phyloP scores from a whole-genome alignment of 2,329 filamentous ascomycete species.

The Neofusicoccum kwambonambiense region DNA sequence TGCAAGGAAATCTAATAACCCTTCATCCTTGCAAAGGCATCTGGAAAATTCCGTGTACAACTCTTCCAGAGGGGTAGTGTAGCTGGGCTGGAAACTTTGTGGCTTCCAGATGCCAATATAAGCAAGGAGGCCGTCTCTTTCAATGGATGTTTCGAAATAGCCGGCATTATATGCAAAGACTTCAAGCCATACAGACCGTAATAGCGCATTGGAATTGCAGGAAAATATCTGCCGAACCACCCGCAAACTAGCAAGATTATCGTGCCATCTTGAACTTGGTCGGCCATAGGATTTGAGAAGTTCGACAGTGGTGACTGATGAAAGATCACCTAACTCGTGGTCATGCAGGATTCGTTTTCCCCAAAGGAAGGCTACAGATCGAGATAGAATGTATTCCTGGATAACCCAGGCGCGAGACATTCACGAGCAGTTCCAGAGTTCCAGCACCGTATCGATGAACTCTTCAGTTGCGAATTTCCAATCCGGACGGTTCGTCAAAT shows the following conservation, averaged over 20 bases:
- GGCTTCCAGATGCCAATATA: not conserved
- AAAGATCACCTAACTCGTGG: too few species aligned
- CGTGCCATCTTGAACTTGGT: too few species aligned
- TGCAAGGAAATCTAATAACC: not conserved
- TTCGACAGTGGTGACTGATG: too few species aligned
- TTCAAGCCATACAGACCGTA: too few species aligned
- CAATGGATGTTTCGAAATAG: not conserved
- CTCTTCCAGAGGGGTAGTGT: not conserved
- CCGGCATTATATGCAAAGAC: not conserved
- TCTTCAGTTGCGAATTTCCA: too few species aligned
- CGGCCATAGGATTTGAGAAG: too few species aligned
- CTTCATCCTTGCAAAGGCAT: not conserved
- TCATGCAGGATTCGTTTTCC: not conserved
- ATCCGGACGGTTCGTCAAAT: too few species aligned
- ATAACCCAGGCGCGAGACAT: not conserved
- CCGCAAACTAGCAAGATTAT: too few species aligned
- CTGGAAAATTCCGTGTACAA: not conserved
- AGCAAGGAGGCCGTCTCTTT: not conserved
- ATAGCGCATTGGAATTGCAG: too few species aligned
- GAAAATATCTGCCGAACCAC: not conserved
- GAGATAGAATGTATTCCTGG: not conserved
- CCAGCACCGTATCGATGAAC: too few species aligned
- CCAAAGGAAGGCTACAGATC: not conserved
- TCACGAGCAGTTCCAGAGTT: not conserved
- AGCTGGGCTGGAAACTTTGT: not conserved